A percentile compares a stretch with the other conserved stretches of the same genome.
Conservation (phyloP, 352 stramenopile species). For the Phytopythium mirpurense region DNA sequence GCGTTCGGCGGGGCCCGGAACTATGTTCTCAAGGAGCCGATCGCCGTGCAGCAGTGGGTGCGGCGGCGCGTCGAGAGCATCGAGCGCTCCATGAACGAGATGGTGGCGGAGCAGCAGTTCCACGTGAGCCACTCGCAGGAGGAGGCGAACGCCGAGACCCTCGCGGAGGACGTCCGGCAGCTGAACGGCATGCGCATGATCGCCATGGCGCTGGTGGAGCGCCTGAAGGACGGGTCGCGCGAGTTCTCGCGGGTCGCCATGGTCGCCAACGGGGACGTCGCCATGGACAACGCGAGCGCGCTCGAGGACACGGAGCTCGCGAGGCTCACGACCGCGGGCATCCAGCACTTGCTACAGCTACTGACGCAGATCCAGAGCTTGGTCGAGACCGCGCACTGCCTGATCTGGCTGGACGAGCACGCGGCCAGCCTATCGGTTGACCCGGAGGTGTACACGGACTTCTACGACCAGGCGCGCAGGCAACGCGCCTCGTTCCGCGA, state of each 20-base stretch:
- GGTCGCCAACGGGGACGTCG: slow-evolving; percentile 23
- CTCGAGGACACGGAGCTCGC: slow-evolving; percentile 69
- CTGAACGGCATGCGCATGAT: slow-evolving; percentile 65
- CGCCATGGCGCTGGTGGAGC: slow-evolving; percentile 59
- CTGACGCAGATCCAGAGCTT: slow-evolving; percentile 59
- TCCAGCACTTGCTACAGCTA: slow-evolving; percentile 65
- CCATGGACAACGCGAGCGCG: slow-evolving; percentile 1
- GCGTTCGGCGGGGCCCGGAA: slow-evolving; percentile 28
- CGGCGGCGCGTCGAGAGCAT: slow-evolving; percentile 46
- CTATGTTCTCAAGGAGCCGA: slow-evolving; percentile 76
- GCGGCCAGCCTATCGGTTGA: slow-evolving; percentile 29
- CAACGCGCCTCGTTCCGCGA: slow-evolving; percentile 49
- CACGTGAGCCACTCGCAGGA: slow-evolving; percentile 26
- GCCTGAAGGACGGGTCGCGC: slow-evolving; percentile 54
- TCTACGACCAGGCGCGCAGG: slow-evolving; percentile 60
- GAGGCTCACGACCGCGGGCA: slow-evolving; percentile 50
- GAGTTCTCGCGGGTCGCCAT: slow-evolving; percentile 18
- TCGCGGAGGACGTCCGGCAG: slow-evolving; percentile 45
- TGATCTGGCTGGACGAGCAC: slow-evolving; percentile 65
- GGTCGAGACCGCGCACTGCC: slow-evolving; percentile 46
- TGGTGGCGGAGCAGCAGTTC: slow-evolving; percentile 43
- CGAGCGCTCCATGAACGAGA: slow-evolving; percentile 49
- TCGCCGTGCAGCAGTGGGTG: slow-evolving; percentile 77
- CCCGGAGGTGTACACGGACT: slow-evolving; percentile 43
- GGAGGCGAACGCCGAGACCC: slow-evolving; percentile 22